Percentiles rank a stretch among this genome's conserved stretches.
Conservation (phyloP, 208 protist species). For the Hexamita inflata region DNA sequence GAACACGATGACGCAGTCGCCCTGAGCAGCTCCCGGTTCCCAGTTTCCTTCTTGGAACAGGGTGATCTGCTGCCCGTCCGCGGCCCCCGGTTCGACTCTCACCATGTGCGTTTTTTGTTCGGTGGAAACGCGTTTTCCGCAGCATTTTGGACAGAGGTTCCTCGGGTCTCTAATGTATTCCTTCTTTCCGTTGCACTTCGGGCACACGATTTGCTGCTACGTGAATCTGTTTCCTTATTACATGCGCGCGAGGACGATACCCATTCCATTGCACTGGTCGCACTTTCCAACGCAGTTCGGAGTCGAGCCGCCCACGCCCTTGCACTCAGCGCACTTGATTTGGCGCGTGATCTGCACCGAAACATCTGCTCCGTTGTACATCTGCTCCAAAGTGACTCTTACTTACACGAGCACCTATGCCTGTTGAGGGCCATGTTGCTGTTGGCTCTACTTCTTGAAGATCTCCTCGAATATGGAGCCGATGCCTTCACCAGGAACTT, state of each 20-base stretch:
- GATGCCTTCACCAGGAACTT: too few species aligned
- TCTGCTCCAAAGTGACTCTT: neutral
- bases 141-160: neutral
- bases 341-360: neutral
- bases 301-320: neutral
- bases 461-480: too few species aligned
- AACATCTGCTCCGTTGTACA: neutral
- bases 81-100: neutral
- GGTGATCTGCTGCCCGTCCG: neutral
- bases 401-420: neutral
- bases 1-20: conserved; percentile 5
- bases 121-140: neutral
- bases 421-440: conserved; percentile 11
- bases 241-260: neutral
- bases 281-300: neutral
- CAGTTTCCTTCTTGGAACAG: conserved; percentile 8
- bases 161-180: neutral
- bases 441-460: too few species aligned
- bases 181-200: neutral
- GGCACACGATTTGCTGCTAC: neutral
- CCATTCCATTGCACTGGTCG: neutral
- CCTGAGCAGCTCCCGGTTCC: neutral
- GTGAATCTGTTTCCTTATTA: neutral
- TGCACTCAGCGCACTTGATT: neutral
- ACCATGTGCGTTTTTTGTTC: neutral